A percentile compares a stretch with the other conserved stretches of the same genome.
These are phyloP conservation scores for Calvatia gigantea DNA, from an alignment of 768 basidiomycete genomes.

Conservation along the genomic window DNA sequence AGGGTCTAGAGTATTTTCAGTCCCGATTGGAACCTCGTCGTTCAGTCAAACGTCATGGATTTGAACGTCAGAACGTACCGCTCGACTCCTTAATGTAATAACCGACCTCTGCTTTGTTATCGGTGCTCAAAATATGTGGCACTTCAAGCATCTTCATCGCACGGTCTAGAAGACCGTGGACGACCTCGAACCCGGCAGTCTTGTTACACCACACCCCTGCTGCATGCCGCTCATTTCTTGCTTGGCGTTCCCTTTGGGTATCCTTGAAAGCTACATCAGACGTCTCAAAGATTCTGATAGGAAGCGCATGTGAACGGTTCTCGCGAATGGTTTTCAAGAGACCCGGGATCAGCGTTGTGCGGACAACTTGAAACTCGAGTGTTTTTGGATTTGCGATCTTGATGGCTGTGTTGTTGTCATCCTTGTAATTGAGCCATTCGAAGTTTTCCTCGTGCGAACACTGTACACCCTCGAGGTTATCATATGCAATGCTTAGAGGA, in stretches of 20 bases:
- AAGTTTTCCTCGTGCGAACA: slow-evolving; percentile 99
- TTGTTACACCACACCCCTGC: slow-evolving; percentile 96
- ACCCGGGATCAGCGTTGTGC: slow-evolving; percentile 93
- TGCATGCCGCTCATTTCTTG: slow-evolving; percentile 84
- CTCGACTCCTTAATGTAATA: slow-evolving; percentile 89
- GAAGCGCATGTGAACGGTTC: slow-evolving; percentile 90
- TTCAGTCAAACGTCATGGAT: background rate
- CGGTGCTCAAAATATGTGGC: slow-evolving; percentile 62
- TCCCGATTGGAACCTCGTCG: no score
- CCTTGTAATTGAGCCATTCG: slow-evolving; percentile 82
- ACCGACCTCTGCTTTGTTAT: slow-evolving; percentile 60
- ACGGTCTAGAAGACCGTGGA: slow-evolving; percentile 92
- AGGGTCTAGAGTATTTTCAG: slow-evolving; percentile 56
- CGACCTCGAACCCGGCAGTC: slow-evolving; percentile 94
- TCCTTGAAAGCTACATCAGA: slow-evolving; percentile 95
- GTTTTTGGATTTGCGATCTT: slow-evolving; percentile 97
- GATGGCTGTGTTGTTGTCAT: slow-evolving; percentile 79
- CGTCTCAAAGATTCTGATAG: slow-evolving; percentile 91
- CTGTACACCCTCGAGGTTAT: slow-evolving; percentile 36
- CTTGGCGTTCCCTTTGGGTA: slow-evolving; percentile 66
- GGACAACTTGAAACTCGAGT: slow-evolving; percentile 95
- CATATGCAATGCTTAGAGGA: background rate
- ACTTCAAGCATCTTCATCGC: slow-evolving; percentile 96
- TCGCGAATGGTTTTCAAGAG: slow-evolving; percentile 96
- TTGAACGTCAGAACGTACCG: slow-evolving; percentile 53